Conservation (phyloP, 2,329 filamentous ascomycete genomes). For the Monilinia aucupariae region DNA sequence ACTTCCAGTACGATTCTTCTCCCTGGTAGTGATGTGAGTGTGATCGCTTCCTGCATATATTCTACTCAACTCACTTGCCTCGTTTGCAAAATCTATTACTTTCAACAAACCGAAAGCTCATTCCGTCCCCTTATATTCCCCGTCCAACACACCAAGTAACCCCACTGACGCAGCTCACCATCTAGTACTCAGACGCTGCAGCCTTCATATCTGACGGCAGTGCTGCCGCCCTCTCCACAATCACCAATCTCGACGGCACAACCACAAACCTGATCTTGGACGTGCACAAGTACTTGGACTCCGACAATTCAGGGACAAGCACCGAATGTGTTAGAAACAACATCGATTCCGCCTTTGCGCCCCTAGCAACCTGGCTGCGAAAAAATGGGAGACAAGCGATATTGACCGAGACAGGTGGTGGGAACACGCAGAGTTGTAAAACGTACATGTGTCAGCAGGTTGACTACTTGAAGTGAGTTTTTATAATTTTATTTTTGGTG, state of each 20-base stretch:
- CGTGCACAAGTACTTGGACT: slow-evolving; percentile 57
- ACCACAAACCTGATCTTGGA: slow-evolving; percentile 53
- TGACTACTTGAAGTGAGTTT: slow-evolving; percentile 32
- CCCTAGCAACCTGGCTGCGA: slow-evolving; percentile 44
- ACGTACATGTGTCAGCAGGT: slow-evolving; percentile 35
- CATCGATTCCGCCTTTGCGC: slow-evolving; percentile 42
- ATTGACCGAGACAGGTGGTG: slow-evolving; percentile 48
- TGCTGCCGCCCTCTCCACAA: slow-evolving; percentile 45
- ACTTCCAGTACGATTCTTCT: slow-evolving; percentile 57
- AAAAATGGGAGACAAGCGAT: slow-evolving; percentile 45
- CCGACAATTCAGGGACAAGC: slow-evolving; percentile 50
- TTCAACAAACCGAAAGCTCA: neutral
- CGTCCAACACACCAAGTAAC: neutral
- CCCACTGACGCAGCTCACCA: neutral
- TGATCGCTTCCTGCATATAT: neutral
- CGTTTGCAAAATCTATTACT: neutral
- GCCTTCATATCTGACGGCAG: slow-evolving; percentile 46
- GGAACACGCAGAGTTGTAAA: slow-evolving; percentile 34
- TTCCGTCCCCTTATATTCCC: no score
- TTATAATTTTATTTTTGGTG: neutral
- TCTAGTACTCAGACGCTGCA: slow-evolving; percentile 45
- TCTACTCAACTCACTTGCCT: neutral
- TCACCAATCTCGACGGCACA: slow-evolving; percentile 56
- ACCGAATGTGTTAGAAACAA: slow-evolving; percentile 50
- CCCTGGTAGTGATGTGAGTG: slow-evolving; percentile 48